Percentiles rank a stretch among this genome's conserved stretches.
Evolutionary conservation across 2,329 filamentous ascomycete species (phyloP).

Genomic region (Bipolaris bicolor): DNA sequence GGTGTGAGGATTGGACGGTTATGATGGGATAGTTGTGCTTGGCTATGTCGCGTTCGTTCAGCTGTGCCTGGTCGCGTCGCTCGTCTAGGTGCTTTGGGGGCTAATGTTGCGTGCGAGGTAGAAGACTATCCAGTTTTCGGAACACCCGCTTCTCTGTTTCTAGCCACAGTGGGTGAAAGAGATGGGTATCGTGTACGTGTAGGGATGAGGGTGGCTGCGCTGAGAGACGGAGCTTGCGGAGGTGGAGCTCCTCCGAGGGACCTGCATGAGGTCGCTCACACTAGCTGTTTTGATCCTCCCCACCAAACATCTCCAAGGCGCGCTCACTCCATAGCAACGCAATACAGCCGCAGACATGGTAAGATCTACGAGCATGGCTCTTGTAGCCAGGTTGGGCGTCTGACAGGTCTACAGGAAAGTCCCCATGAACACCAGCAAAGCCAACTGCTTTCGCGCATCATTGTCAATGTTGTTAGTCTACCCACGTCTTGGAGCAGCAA

Average conservation of each 20-base stretch:
- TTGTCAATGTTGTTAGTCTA: slow-evolving; percentile 89
- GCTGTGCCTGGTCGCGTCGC: slow-evolving; percentile 7
- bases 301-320: slow-evolving; percentile 32
- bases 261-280: slow-evolving; percentile 20
- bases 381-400: slow-evolving; percentile 7
- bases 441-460: slow-evolving; percentile 89
- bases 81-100: neutral
- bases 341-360: slow-evolving; percentile 33
- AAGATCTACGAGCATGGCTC: neutral
- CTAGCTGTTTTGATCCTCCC: slow-evolving; percentile 37
- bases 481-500: slow-evolving; percentile 1
- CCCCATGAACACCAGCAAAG: slow-evolving; percentile 98
- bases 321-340: slow-evolving; percentile 15
- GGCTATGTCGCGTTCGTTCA: neutral
- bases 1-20: slow-evolving; percentile 6
- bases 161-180: neutral
- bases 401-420: slow-evolving; percentile 69
- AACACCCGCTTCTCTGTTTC: neutral
- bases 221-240: slow-evolving; percentile 26
- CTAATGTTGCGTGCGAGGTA: neutral
- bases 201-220: slow-evolving; percentile 7
- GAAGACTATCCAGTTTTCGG: neutral
- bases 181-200: neutral
- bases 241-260: slow-evolving; percentile 27
- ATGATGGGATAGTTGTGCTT: neutral